Base-by-base conservation (phyloP, 2,329 filamentous ascomycete species). In the Ceratocystis eucalypticola region DNA sequence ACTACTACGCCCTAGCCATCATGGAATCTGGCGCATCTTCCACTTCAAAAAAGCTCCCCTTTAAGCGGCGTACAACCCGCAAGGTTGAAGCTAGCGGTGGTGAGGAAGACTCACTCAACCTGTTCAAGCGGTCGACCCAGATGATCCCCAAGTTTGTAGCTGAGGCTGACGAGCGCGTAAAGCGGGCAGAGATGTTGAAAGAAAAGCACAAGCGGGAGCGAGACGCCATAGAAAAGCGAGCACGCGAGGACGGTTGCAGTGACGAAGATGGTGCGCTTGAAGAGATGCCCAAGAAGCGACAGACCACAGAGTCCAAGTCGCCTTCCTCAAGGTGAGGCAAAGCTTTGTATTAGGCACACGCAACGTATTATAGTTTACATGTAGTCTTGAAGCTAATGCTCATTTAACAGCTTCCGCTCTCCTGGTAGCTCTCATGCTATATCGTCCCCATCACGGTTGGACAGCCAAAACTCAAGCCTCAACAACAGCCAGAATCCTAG, bases 41-140 rank as follows among this genome's bases (percentile, higher is more conserved):
- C 1, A 41, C 53, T 53, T 74, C 74, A 66, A 77, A 77, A 70
- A 76, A 75, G 68, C 76, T 81, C 1, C 80, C 79, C 0, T 81
- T 81, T 72, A 81, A 81, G 69, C 78, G 1, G 70, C 20, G 66
- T 64, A 59, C 63, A 65, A 61, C 64, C 41, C 45, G 63, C 46
- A 25, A 68, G 33, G 68, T 70, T 8, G 64, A 65, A 55, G 50
- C 63, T 7, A 64, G 62, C 22, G 37, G 64, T 17, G 44, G 65
- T 6, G 69, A 71, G 0, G 69, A 71, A 10, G 71, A 73, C 8
- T 33, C 59, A 1, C 74, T 84, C 10, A 75, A 74, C 1, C 73
- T 84, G 5, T 84, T 84, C 69, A 76, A 77, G 53, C 79, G 80
- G 4, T 76, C 79, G 12, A 79, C 78, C 68, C 76, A 79, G 67